Evolutionary conservation across 306 rosid genomes (phyloP), one percentile per base, ranked within the genome.

Genomic region (Myrica gale): DNA sequence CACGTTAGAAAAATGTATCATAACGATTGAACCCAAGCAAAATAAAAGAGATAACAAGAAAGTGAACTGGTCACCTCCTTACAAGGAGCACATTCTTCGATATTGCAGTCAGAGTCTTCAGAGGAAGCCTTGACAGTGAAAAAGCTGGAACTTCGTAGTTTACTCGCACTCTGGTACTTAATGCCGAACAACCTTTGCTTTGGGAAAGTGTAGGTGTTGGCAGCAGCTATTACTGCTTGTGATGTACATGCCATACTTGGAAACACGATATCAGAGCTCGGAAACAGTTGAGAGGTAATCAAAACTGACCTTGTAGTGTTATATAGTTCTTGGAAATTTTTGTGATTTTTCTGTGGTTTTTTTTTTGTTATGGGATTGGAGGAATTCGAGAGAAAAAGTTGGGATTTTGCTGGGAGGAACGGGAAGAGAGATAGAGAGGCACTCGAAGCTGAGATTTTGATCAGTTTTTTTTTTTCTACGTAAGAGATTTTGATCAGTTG

Each of bases 81-180:
- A n/a, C 90, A 97, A 2, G 98, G 98, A 65, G 97, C 97, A 78
- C 98, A 90, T 47, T 90, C 97, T 69, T 94, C 97, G 0, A 81
- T 95, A 77, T 94, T 94, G 79, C 98, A 94, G 21, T 94, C 98
- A 46, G 88, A 0, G 1, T 94, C 97, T 44, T 90, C 96, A 60
- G 91, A 2, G 37, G 90, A 79, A 82, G 97, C 96, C 85, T 92
- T 85, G 53, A 87, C 78, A 9, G 72, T 60, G 81, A 90, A 83
- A 5, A 70, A 57, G 60, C 55, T 57, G 39, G 32, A 61, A 21
- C 50, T 82, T 68, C 78, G 76, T 66, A 41, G 56, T 39, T 74
- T 83, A 9, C 15, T 74, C 39, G 74, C 10, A 63, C 78, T 90
- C 9, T 70, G 88, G 19, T 80, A 71, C 68, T 84, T 85, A 47